These are phyloP conservation scores for Boletus smithii DNA, from an alignment of 1,284 basidiomycete species.

Conservation along the genomic window DNA sequence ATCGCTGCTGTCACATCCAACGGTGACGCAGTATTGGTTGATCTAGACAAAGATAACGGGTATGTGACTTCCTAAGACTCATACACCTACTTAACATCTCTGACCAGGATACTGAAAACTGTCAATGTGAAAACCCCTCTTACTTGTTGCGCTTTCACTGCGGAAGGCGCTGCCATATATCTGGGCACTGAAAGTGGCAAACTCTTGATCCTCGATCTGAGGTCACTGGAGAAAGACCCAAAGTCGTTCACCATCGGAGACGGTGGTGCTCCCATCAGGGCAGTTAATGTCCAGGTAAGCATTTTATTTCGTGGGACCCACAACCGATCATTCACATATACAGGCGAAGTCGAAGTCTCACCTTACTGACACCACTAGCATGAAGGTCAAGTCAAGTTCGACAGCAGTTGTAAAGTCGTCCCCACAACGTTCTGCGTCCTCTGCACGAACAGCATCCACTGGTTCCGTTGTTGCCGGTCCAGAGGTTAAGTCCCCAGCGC, in stretches of 20 bases:
- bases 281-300: slow-evolving; percentile 56
- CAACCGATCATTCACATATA: background rate
- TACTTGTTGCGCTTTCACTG: slow-evolving; percentile 60
- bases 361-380: slow-evolving; percentile 1
- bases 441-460: slow-evolving; percentile 6
- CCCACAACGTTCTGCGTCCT: slow-evolving; percentile 13
- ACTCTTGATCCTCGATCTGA: slow-evolving; percentile 58
- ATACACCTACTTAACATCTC: background rate
- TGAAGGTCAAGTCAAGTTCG: slow-evolving; percentile 15
- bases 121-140: slow-evolving; percentile 50
- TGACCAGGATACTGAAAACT: slow-evolving; percentile 51
- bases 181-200: slow-evolving; percentile 61
- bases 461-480: slow-evolving; percentile 4
- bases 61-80: slow-evolving; percentile 32
- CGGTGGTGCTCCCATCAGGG: slow-evolving; percentile 44
- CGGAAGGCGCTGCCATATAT: slow-evolving; percentile 63
- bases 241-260: slow-evolving; percentile 51
- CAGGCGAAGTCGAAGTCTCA: slow-evolving; percentile 39
- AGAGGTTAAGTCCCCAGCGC: slow-evolving; percentile 24
- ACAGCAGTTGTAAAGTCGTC: slow-evolving; percentile 7
- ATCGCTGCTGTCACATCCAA: slow-evolving; percentile 53
- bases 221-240: slow-evolving; percentile 59
- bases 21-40: slow-evolving; percentile 55
- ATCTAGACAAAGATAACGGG: slow-evolving; percentile 73
- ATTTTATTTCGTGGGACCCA: background rate